Evolutionary conservation across 2,329 filamentous ascomycete species (phyloP), one percentile per base, ranked within the genome.

Genomic region (Penicillium sp.): DNA sequence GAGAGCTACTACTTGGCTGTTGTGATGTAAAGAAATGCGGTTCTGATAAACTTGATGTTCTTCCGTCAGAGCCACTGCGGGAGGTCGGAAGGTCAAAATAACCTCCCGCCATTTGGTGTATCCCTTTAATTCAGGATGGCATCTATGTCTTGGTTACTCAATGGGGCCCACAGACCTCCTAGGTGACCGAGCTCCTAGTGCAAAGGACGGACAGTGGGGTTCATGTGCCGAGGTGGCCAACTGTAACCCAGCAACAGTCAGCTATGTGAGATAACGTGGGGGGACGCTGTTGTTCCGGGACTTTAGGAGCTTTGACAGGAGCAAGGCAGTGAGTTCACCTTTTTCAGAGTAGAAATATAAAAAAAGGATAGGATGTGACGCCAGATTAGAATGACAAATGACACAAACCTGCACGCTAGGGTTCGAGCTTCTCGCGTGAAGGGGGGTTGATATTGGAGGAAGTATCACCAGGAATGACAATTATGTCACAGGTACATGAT

Each of bases 1-100:
- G 49, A 25, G 46, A 39, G 52, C 43, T 54, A 52, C 65, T 62
- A 62, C 59, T 63, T 53, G 61, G 54, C 29, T 46, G 54, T 14
- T 52, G 46, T 12, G 54, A 52, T 49, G 60, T 54, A 29, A 63
- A 63, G 53, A 58, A 58, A 59, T 56, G 56, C 55, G 58, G 59
- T 52, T 55, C 54, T 58, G 59, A 45, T 47, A 57, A 55, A 50
- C 58, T 59, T 60, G 52, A 46, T 46, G 30, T 42, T 29, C 38
- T 14, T 36, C 44, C 33, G 31, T 44, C 33, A 38, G 33, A 30
- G 34, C 38, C 27, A 11, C 34, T 25, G 46, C 60, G 54, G 40
- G 61, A 65, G 40, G 60, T 54, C 14, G 64, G 64, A 41, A 66
- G 58, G 51, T 68, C 61, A 53, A 67, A 67, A 54, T 66, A 68